Conservation (phyloP, 345 rosid genomes). For the Boechera divaricarpa region DNA sequence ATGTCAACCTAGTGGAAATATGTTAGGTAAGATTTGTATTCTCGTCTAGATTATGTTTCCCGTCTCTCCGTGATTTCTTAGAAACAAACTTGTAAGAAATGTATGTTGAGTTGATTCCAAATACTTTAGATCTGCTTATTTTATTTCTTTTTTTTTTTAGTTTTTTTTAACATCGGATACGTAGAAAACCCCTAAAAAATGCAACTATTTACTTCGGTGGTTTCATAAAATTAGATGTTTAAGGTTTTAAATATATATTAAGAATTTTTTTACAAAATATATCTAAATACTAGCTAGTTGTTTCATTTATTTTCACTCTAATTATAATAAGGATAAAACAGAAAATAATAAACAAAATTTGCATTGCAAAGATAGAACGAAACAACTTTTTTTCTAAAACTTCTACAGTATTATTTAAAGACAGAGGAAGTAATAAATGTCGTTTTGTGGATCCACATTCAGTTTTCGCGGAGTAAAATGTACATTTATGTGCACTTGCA, state of each 20-base stretch:
- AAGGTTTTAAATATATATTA: not conserved
- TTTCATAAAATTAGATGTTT: not conserved
- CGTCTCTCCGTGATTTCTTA: not conserved
- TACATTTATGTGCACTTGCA: not conserved
- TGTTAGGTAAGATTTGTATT: conserved; percentile 3
- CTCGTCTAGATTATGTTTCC: not conserved
- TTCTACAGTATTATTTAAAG: too few relatives aligned
- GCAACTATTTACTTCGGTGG: too few relatives aligned
- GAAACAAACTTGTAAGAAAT: not conserved
- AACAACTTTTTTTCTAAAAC: too few relatives aligned
- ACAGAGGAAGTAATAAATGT: not conserved
- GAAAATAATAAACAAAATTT: not conserved
- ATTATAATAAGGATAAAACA: not conserved
- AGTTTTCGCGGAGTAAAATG: not conserved
- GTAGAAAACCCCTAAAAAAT: not conserved
- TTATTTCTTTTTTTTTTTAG: not conserved
- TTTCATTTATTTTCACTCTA: not conserved
- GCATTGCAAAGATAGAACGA: not conserved
- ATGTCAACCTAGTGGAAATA: conserved; percentile 15
- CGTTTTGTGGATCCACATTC: not conserved
- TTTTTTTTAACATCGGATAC: not conserved
- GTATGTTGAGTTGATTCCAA: not conserved
- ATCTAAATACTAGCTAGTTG: not conserved
- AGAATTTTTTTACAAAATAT: not conserved
- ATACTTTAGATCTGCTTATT: not conserved